Base-by-base conservation (phyloP, 257 asterid genomes). In the Capsicum chinense region DNA sequence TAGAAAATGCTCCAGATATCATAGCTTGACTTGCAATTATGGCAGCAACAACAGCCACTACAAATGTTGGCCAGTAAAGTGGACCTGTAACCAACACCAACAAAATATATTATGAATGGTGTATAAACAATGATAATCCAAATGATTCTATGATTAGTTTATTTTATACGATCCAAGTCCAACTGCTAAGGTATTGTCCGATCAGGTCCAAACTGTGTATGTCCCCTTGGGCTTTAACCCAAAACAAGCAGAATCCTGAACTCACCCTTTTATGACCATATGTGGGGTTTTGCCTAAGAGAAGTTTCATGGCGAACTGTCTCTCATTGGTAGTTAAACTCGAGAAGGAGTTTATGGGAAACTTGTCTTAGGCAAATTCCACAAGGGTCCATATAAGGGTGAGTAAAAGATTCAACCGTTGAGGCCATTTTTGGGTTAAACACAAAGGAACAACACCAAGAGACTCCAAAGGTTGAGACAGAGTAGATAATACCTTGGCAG, bases 1-100 rank as follows among this genome's bases (percentile, higher is more conserved):
- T 92, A 0, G 95, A 83, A 56, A 93, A 94, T 0, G 96, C 85
- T 67, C 93, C 97, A 0, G 98, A 94, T 60, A 94, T 91, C 97
- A 62, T 62, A 14, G 69, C 3, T 39, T 39, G 44, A 39, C 44
- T 39, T 39, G 44, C 44, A 39, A 39, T 39, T 39, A 39, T 39
- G 44, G 44, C 44, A 3, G 44, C 5, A 39, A 39, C 44, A 39
- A 39, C 44, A 39, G 44, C 44, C 5, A 39, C 44, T 39, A 39
- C 44, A 39, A 39, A 39, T 39, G 44, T 39, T 39, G 44, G 44
- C 44, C 44, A 39, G 44, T 39, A 39, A 39, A 39, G 44, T 39
- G 44, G 44, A 39, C 44, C 44, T 39, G 44, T 39, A 39, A 3
- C 44, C 44, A 39, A 39, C 44, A 60, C 35, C 11, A 19, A 19